Evolutionary conservation across 345 rosid genomes (phyloP).

Genomic region (Salix udensis): DNA sequence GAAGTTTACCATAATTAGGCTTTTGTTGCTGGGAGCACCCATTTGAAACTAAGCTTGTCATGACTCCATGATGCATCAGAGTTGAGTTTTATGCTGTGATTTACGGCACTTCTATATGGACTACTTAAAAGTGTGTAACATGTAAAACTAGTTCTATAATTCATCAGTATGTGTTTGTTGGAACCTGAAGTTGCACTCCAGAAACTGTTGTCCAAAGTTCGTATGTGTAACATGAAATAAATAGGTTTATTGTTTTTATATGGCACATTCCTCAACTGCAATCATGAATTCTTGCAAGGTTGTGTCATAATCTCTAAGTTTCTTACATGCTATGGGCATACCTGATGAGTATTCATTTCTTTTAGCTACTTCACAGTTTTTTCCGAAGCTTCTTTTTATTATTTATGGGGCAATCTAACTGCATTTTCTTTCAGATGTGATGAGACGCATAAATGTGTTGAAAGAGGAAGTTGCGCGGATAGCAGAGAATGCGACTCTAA

Average conservation of each 20-base stretch:
- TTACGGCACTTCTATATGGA: not conserved
- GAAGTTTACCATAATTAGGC: constrained; percentile 10
- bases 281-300: not conserved
- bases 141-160: constrained; percentile 8
- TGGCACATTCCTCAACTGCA: not conserved
- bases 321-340: not conserved
- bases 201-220: not conserved
- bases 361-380: not conserved
- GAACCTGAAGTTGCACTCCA: not conserved
- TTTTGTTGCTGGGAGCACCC: constrained; percentile 13
- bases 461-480: constrained; percentile 86
- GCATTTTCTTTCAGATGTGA: constrained; percentile 56
- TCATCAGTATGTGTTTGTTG: not conserved
- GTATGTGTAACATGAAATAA: not conserved
- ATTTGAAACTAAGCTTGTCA: constrained; percentile 4
- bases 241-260: not conserved
- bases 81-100: not conserved
- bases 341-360: not conserved
- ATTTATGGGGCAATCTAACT: constrained; percentile 16
- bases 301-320: not conserved
- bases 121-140: not conserved
- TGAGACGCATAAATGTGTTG: constrained; percentile 75
- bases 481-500: constrained; percentile 80
- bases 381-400: not conserved
- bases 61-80: too few species aligned